A percentile compares a stretch with the other conserved stretches of the same genome.
These are phyloP conservation scores for Globisporangium cederbergense DNA, from an alignment of 352 stramenopile genomes.

Conservation along the genomic window DNA sequence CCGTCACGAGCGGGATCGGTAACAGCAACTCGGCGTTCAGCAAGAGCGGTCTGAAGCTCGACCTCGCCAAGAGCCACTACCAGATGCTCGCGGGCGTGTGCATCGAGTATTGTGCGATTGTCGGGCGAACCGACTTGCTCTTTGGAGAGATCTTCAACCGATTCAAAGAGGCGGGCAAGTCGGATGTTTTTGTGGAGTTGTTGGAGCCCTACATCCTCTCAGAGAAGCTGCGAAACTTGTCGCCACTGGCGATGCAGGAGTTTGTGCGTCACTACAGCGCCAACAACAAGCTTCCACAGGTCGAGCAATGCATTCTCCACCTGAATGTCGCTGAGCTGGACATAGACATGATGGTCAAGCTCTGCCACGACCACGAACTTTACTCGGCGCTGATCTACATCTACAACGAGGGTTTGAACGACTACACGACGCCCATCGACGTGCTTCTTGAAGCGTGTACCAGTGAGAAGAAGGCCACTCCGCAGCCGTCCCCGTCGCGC, in stretches of 20 bases:
- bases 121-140: constrained; percentile 76
- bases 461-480: constrained; percentile 32
- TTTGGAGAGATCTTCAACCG: constrained; percentile 88
- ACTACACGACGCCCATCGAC: constrained; percentile 92
- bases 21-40: constrained; percentile 25
- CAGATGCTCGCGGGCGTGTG: constrained; percentile 96
- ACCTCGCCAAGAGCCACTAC: constrained; percentile 93
- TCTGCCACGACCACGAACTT: constrained; percentile 90
- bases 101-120: constrained; percentile 93
- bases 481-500: constrained; percentile 10
- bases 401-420: constrained; percentile 91
- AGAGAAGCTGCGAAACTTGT: constrained; percentile 90
- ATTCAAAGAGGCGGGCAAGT: constrained; percentile 79
- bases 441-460: constrained; percentile 82
- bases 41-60: constrained; percentile 75
- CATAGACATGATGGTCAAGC: constrained; percentile 91
- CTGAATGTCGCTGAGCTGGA: constrained; percentile 93
- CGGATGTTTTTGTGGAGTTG: constrained; percentile 91
- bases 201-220: constrained; percentile 94
- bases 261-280: constrained; percentile 92
- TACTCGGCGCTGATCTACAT: constrained; percentile 95
- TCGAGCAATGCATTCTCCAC: constrained; percentile 94
- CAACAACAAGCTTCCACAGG: constrained; percentile 81
- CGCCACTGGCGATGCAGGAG: constrained; percentile 89
- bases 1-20: constrained; percentile 14